Conservation (phyloP, 495 filamentous ascomycete species). For the Lindgomyces ingoldianus region DNA sequence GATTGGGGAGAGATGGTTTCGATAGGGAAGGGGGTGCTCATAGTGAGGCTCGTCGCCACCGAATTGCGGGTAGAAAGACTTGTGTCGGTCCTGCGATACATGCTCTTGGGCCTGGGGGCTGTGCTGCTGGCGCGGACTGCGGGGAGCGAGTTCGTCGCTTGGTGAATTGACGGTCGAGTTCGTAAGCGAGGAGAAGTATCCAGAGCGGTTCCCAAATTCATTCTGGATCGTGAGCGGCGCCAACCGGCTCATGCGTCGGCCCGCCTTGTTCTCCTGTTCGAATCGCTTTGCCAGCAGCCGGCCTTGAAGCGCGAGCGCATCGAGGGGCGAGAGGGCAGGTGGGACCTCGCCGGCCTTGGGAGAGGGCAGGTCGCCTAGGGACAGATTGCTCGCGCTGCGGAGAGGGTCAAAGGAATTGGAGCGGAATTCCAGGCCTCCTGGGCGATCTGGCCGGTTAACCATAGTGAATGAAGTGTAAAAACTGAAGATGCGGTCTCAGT, state of each 20-base stretch:
- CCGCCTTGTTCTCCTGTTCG: slow-evolving; percentile 66
- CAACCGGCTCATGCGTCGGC: slow-evolving; percentile 78
- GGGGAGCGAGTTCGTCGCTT: slow-evolving; percentile 39
- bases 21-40: slow-evolving; percentile 27
- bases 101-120: slow-evolving; percentile 27
- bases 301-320: slow-evolving; percentile 89
- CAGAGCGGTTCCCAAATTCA: slow-evolving; percentile 69
- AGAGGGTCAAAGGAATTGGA: slow-evolving; percentile 30
- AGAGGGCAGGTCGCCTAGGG: slow-evolving; percentile 41
- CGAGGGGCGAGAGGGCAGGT: slow-evolving; percentile 88
- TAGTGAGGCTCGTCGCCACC: slow-evolving; percentile 19
- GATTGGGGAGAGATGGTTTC: slow-evolving; percentile 29
- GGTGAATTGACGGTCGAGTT: slow-evolving; percentile 46
- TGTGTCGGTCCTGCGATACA: slow-evolving; percentile 19
- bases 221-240: slow-evolving; percentile 79
- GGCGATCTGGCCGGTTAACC: slow-evolving; percentile 31
- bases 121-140: slow-evolving; percentile 17
- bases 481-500: neutral
- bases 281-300: slow-evolving; percentile 84
- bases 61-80: slow-evolving; percentile 33
- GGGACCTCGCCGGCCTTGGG: slow-evolving; percentile 71
- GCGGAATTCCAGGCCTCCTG: slow-evolving; percentile 34
- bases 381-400: slow-evolving; percentile 19
- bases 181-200: slow-evolving; percentile 66
- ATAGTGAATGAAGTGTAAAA: slow-evolving; percentile 11